Percentiles rank a stretch among this genome's conserved stretches.
Conservation (phyloP, 176 grass and related monocot genomes). For the Oryza longistaminata region DNA sequence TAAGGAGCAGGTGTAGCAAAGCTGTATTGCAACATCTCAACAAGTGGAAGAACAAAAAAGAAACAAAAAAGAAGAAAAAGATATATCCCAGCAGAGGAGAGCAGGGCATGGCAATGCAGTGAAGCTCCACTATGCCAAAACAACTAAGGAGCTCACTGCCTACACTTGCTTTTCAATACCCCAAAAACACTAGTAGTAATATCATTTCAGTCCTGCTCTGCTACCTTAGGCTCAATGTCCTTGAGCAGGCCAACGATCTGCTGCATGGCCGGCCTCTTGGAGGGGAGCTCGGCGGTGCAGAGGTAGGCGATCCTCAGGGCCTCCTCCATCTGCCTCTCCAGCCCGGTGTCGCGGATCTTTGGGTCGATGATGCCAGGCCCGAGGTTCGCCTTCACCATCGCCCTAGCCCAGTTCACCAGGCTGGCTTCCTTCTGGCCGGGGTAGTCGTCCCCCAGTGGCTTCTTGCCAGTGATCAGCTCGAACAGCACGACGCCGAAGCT, state of each 20-base stretch:
- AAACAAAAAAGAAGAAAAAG: not conserved
- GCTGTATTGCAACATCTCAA: conserved; percentile 49
- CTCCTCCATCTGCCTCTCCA: conserved; percentile 78
- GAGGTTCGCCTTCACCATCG: conserved; percentile 74
- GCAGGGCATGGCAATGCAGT: conserved; percentile 16
- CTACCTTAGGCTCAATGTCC: conserved; percentile 82
- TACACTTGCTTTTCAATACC: conserved; percentile 29
- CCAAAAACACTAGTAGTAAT: conserved; percentile 18
- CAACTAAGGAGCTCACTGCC: conserved; percentile 39
- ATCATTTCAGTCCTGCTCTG: conserved; percentile 42
- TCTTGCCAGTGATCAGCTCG: conserved; percentile 90
- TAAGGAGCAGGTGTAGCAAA: conserved; percentile 40
- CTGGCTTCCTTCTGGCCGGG: conserved; percentile 59
- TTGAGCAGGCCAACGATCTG: conserved; percentile 96
- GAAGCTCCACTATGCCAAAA: conserved; percentile 39
- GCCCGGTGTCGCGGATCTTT: conserved; percentile 70
- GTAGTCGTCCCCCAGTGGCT: conserved; percentile 70
- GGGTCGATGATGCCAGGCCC: conserved; percentile 65
- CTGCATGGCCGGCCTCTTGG: conserved; percentile 95
- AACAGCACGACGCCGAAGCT: conserved; percentile 88
- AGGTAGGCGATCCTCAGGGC: conserved; percentile 86
- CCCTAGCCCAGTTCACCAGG: conserved; percentile 77
- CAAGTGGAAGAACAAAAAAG: conserved; percentile 12
- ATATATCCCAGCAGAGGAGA: conserved; percentile 32
- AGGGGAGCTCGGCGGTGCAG: conserved; percentile 79